Base-by-base conservation (phyloP, 2,329 filamentous ascomycete species). In the Microascus cirrosus region DNA sequence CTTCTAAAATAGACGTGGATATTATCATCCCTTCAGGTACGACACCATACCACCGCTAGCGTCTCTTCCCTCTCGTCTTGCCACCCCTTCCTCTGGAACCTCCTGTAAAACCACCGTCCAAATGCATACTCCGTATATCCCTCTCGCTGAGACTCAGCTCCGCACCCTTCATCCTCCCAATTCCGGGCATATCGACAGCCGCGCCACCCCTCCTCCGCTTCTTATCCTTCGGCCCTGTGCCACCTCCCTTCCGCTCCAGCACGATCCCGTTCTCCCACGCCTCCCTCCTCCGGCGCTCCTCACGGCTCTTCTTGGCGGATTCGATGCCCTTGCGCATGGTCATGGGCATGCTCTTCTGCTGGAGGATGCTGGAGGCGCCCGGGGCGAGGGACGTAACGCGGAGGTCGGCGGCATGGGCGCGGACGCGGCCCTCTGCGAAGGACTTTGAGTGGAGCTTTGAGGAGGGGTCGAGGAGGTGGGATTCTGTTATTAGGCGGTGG, bases 221-320 rank as follows among this genome's bases (percentile, higher is more conserved):
- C 59, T 65, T 69, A 39, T 69, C 72, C 36, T n/a, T 50, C 45
- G 11, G 11, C 45, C 20, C 20, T 32, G 67, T 63, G 51, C 75
- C 75, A 57, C 66, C 64, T 28, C 50, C 63, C 34, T 28, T 68
- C 61, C 77, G 78, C 76, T 97, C 94, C 36, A 97, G 75, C 54
- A 97, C 84, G 64, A 97, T 85, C 6, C 93, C 94, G 65, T 93
- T 95, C 77, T 97, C 93, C 66, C 80, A 83, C 1, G 94, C 94
- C 69, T 96, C 90, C 48, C 77, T 78, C 42, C 93, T 77, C 56
- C 93, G 76, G 74, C 81, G 87, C 13, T 80, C 74, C 69, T 96
- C 92, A 60, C 82, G 83, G 32, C 76, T 71, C 1, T 70, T 75
- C 24, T 82, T 81, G 56, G 91, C 90, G 1, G 81, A 79, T 18